Conservation (phyloP, 108 stramenopile species). For the Thalassiosira profunda region DNA sequence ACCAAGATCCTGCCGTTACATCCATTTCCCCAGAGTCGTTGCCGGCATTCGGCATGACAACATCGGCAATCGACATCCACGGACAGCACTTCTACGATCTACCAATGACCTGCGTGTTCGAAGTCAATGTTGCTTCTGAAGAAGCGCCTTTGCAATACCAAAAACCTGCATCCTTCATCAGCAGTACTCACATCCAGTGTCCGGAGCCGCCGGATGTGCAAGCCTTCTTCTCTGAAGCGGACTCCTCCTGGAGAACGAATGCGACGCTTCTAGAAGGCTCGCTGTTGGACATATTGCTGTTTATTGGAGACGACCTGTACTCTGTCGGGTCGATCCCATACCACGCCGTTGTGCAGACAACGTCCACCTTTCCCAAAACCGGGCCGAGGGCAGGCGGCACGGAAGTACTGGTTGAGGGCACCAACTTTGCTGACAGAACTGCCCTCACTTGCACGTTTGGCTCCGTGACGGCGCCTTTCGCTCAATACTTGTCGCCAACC, state of each 20-base stretch:
- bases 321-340: not conserved
- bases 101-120: not conserved
- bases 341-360: not conserved
- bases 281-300: not conserved
- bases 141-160: not conserved
- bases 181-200: constrained; percentile 6
- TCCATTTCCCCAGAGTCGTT: constrained; percentile 6
- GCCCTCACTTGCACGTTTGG: too few species aligned
- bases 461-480: too few species aligned
- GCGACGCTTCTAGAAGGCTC: not conserved
- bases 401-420: too few species aligned
- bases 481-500: too few species aligned
- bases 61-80: not conserved
- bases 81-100: not conserved
- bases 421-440: too few species aligned
- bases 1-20: not conserved
- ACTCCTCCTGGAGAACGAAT: constrained; percentile 1
- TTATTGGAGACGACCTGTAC: not conserved
- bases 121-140: not conserved
- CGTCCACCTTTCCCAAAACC: constrained; percentile 1
- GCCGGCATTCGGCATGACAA: not conserved
- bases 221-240: not conserved
- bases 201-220: not conserved
- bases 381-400: constrained; percentile 6
- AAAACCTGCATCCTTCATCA: not conserved